These are phyloP conservation scores for Kodamaea sp. DNA, from an alignment of 1,139 yeast species.

Conservation along the genomic window DNA sequence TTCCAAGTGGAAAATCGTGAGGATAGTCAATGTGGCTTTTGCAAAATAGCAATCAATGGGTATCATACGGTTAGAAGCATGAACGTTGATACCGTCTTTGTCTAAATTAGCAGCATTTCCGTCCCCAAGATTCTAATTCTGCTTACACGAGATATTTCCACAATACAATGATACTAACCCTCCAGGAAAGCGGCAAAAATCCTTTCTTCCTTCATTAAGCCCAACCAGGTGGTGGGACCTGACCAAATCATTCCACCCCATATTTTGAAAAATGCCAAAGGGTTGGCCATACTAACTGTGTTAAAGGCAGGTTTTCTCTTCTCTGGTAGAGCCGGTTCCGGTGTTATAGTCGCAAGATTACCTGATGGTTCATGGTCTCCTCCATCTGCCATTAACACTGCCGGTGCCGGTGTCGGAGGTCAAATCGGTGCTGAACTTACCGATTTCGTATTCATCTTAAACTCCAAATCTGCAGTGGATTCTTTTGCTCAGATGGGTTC, in stretches of 20 bases:
- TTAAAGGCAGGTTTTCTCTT: conserved; percentile 94
- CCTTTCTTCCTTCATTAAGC: conserved; percentile 85
- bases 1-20: too few species aligned
- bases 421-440: conserved; percentile 96
- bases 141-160: too few species aligned
- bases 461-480: conserved; percentile 84
- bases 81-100: too few species aligned
- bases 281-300: conserved; percentile 87
- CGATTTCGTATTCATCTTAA: conserved; percentile 91
- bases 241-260: conserved; percentile 91
- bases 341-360: conserved; percentile 88
- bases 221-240: conserved; percentile 91
- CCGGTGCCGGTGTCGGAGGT: conserved; percentile 99
- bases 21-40: too few species aligned
- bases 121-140: too few species aligned
- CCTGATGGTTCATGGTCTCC: conserved; percentile 99
- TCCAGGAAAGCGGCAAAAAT: conserved; percentile 91
- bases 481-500: conserved; percentile 95
- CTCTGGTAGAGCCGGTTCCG: conserved; percentile 97
- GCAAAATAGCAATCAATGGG: too few species aligned
- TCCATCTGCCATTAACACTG: conserved; percentile 92
- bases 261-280: conserved; percentile 85
- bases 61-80: too few species aligned
- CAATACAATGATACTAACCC: conserved; percentile 9
- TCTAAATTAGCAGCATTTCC: too few species aligned